Evolutionary conservation across 495 filamentous ascomycete genomes (phyloP).

Genomic region (Immersiella caudata): DNA sequence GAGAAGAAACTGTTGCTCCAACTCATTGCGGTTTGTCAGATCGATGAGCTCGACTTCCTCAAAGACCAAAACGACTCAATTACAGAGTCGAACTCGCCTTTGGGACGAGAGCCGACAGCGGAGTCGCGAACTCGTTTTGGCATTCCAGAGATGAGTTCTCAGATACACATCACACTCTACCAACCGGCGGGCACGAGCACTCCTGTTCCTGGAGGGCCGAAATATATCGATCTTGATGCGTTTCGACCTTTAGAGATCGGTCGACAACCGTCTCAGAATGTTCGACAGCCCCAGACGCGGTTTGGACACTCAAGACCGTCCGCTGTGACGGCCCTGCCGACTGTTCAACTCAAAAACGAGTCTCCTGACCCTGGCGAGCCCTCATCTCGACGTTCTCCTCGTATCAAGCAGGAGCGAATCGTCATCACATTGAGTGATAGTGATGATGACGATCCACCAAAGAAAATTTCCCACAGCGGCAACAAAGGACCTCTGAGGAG

Average conservation of each 20-base stretch:
- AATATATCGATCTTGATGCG: too few relatives aligned
- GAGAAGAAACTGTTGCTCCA: background rate
- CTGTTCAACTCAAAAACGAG: background rate
- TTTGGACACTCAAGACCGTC: background rate
- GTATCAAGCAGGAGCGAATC: background rate
- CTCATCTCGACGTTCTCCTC: background rate
- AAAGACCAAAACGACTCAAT: conserved; percentile 31
- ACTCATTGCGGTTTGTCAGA: background rate
- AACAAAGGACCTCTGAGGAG: background rate
- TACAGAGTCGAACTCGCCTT: conserved; percentile 8
- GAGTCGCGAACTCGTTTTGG: background rate
- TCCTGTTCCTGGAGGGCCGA: background rate
- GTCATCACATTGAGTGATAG: background rate
- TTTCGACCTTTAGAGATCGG: too few relatives aligned
- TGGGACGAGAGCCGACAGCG: background rate
- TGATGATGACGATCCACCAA: background rate
- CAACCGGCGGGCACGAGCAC: background rate
- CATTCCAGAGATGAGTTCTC: background rate
- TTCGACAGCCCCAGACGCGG: too few relatives aligned
- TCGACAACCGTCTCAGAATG: too few relatives aligned
- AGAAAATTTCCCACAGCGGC: background rate
- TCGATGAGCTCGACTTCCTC: conserved; percentile 42
- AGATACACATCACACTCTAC: background rate
- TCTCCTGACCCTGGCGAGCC: background rate
- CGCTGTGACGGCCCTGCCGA: background rate